Evolutionary conservation across 495 filamentous ascomycete species (phyloP).

Genomic region (Penicillium silybi): DNA sequence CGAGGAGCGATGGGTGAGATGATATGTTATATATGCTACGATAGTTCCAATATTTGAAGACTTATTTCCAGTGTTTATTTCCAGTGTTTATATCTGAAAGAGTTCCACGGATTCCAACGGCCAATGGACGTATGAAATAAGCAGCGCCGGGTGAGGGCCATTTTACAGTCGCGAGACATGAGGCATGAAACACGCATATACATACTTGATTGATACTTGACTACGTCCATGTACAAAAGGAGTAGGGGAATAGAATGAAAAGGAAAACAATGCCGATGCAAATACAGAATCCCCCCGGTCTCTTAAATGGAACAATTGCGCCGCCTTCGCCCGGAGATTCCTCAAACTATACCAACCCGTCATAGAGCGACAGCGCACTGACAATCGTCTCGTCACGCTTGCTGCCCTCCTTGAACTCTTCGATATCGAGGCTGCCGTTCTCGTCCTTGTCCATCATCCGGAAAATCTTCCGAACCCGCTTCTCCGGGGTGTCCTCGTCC

Average conservation of each 20-base stretch:
- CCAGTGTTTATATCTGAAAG: not conserved
- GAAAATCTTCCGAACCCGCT: slow-evolving; percentile 97
- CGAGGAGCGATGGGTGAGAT: slow-evolving; percentile 11
- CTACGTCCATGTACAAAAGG: not conserved
- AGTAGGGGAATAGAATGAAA: not conserved
- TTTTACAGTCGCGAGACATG: not conserved
- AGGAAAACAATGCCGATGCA: not conserved
- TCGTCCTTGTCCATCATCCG: slow-evolving; percentile 99
- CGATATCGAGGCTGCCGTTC: slow-evolving; percentile 87
- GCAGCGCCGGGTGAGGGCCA: not conserved
- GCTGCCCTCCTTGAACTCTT: slow-evolving; percentile 98
- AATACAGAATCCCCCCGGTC: slow-evolving; percentile 6
- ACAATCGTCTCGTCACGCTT: slow-evolving; percentile 99
- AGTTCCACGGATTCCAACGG: no score
- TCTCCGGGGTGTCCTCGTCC: slow-evolving; percentile 98
- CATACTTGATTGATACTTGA: not conserved
- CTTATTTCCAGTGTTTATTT: not conserved
- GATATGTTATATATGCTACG: slow-evolving; percentile 8
- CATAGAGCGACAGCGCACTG: slow-evolving; percentile 91
- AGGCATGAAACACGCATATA: not conserved
- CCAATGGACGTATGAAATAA: not conserved
- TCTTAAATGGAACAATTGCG: slow-evolving; percentile 14
- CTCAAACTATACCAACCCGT: slow-evolving; percentile 72
- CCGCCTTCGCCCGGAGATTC: slow-evolving; percentile 25
- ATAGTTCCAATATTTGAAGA: not conserved